Base-by-base conservation (phyloP, 345 rosid genomes). In the Eucalyptus grandis region DNA sequence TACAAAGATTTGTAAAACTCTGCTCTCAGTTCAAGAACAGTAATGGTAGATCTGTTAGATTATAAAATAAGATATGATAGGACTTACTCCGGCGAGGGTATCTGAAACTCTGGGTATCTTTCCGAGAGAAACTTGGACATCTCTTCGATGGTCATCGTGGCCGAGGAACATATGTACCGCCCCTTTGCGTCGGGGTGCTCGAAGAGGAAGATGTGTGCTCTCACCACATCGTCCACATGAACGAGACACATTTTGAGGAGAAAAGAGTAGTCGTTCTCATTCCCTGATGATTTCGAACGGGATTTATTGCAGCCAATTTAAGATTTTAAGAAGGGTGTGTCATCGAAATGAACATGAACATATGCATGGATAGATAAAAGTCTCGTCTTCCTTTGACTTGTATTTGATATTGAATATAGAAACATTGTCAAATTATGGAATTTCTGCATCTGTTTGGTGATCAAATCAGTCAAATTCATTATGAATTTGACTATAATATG, bases 191-290 rank as follows among this genome's bases (percentile, higher is more conserved):
- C 40, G 1, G 93, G 86, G 77, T 87, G n/a, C 50, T 95, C 92
- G 53, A 92, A 88, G 49, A 94, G 89, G 87, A 91, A 93, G 22
- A 94, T 92, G 86, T 93, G 94, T 44, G 94, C 94, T 10, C 86
- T 91, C 34, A 80, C 93, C 17, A 93, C 88, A 47, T 93, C 95
- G 56, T 94, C 95, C 6, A 88, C 88, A 43, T 92, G 94, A 81
- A 94, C 94, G 83, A 94, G 34, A 7, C 67, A 44, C 8, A 9
- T 1, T 8, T 89, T 87, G 19, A 83, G 49, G 54, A 90, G 88
- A n/a, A 2, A 0, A 7, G 27, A 3, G 72, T 91, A 92, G 1
- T 34, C 60, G 1, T 87, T 69, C 40, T 49, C 11, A 9, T 91
- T 40, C 19, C 92, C 90, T 89, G 53, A 2, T n/a, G 15, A 67